Evolutionary conservation across 2,329 filamentous ascomycete genomes (phyloP).

Genomic region (Claviceps cyperi): DNA sequence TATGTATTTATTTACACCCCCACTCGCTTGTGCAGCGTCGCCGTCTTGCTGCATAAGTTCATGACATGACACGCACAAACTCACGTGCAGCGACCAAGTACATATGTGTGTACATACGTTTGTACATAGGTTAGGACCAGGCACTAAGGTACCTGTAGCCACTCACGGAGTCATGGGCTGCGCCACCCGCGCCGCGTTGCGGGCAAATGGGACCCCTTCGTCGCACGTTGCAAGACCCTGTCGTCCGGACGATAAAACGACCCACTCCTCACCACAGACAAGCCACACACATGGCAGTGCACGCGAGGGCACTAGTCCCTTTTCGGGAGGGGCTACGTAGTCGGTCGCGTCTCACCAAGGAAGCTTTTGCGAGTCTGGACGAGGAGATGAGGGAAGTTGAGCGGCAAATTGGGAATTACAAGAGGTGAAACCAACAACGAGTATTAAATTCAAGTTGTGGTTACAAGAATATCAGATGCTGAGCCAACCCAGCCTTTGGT

Average conservation of each 20-base stretch:
- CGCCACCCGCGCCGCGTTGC: not conserved
- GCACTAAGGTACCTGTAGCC: too few relatives aligned
- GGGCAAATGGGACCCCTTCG: too few relatives aligned
- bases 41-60: not conserved
- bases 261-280: not conserved
- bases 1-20: not conserved
- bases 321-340: not conserved
- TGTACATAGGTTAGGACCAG: too few relatives aligned
- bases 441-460: too few relatives aligned
- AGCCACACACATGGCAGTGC: not conserved
- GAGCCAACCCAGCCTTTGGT: too few relatives aligned
- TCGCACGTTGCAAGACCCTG: not conserved
- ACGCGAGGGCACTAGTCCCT: not conserved
- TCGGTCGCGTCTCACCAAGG: slow-evolving; percentile 5
- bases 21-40: not conserved
- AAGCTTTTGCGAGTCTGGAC: not conserved
- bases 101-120: too few relatives aligned
- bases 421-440: too few relatives aligned
- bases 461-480: too few relatives aligned
- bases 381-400: not conserved
- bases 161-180: not conserved
- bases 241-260: slow-evolving; percentile 4
- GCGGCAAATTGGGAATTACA: not conserved
- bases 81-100: too few relatives aligned
- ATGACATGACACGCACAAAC: too few relatives aligned